These are phyloP conservation scores for Verbena officinalis DNA, from an alignment of 257 asterid species.

Conservation along the genomic window DNA sequence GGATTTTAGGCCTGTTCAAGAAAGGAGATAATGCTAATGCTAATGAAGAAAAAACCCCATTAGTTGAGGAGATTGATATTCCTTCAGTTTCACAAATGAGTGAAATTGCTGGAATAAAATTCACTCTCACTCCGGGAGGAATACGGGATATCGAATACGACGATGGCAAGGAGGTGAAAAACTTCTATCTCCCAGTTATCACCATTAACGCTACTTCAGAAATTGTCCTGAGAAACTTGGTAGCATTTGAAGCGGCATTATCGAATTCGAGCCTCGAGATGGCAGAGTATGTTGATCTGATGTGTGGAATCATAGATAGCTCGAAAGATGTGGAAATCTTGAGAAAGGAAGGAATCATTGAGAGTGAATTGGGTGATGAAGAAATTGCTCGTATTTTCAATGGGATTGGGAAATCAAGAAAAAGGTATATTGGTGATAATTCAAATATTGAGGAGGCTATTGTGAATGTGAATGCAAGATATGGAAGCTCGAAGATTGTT, in stretches of 20 bases:
- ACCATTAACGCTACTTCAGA: slow-evolving; percentile 43
- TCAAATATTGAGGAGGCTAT: slow-evolving; percentile 44
- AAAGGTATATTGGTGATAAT: slow-evolving; percentile 12
- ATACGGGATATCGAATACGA: slow-evolving; percentile 38
- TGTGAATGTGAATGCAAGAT: slow-evolving; percentile 39
- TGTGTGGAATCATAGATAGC: slow-evolving; percentile 53
- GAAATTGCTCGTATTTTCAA: slow-evolving; percentile 47
- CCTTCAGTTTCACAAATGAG: slow-evolving; percentile 41
- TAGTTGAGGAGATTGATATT: slow-evolving; percentile 34
- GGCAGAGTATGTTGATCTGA: slow-evolving; percentile 53
- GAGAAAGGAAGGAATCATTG: slow-evolving; percentile 38
- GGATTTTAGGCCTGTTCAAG: slow-evolving; percentile 6
- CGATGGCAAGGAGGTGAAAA: slow-evolving; percentile 10
- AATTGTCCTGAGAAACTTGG: slow-evolving; percentile 49
- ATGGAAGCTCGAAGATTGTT: slow-evolving; percentile 29
- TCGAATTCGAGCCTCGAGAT: slow-evolving; percentile 38
- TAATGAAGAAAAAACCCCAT: slow-evolving; percentile 1
- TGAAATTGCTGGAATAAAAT: slow-evolving; percentile 27
- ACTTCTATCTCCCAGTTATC: slow-evolving; percentile 48
- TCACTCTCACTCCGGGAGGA: slow-evolving; percentile 31
- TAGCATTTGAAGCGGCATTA: slow-evolving; percentile 54
- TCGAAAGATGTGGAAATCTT: slow-evolving; percentile 46
- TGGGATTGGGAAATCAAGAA: slow-evolving; percentile 42
- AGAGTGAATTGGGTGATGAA: slow-evolving; percentile 37
- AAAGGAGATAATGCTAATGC: not conserved